phyloP scores from a whole-genome alignment of 2,329 filamentous ascomycete genomes.

The Fusarium tricinctum region DNA sequence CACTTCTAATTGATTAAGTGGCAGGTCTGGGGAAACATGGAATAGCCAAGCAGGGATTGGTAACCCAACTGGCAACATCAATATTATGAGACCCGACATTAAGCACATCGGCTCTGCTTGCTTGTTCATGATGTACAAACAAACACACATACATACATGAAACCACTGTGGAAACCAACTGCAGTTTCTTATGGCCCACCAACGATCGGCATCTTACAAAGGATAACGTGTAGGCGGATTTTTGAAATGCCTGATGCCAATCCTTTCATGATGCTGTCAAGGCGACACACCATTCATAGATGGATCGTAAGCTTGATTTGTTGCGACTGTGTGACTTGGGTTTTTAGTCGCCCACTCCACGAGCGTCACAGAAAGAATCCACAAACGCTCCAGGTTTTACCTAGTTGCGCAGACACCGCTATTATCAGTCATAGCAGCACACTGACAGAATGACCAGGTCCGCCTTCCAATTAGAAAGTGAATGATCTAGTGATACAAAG shows the following conservation, averaged over 20 bases:
- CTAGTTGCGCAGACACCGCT: slow-evolving; percentile 38
- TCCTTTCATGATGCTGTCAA: slow-evolving; percentile 22
- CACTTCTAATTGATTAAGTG: slow-evolving; percentile 34
- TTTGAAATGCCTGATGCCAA: slow-evolving; percentile 31
- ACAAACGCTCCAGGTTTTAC: slow-evolving; percentile 30
- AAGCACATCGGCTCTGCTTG: slow-evolving; percentile 34
- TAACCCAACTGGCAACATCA: slow-evolving; percentile 37
- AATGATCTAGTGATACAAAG: slow-evolving; percentile 22
- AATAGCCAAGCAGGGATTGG: slow-evolving; percentile 37
- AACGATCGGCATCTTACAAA: slow-evolving; percentile 23
- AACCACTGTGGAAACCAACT: slow-evolving; percentile 24
- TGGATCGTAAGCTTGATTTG: slow-evolving; percentile 13
- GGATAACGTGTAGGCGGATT: background rate
- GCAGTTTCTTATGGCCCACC: slow-evolving; percentile 19
- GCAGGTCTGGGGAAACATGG: slow-evolving; percentile 31
- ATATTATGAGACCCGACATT: slow-evolving; percentile 24
- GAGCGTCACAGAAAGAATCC: slow-evolving; percentile 27
- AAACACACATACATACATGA: slow-evolving; percentile 1
- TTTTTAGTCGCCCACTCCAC: slow-evolving; percentile 32
- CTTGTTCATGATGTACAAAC: slow-evolving; percentile 33
- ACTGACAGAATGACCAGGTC: slow-evolving; percentile 35
- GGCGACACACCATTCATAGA: slow-evolving; percentile 8
- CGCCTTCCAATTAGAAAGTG: slow-evolving; percentile 30
- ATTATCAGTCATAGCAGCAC: slow-evolving; percentile 39
- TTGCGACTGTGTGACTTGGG: slow-evolving; percentile 24